These are phyloP conservation scores for Alternaria infectoria DNA, from an alignment of 2,329 filamentous ascomycete species.

Conservation along the genomic window DNA sequence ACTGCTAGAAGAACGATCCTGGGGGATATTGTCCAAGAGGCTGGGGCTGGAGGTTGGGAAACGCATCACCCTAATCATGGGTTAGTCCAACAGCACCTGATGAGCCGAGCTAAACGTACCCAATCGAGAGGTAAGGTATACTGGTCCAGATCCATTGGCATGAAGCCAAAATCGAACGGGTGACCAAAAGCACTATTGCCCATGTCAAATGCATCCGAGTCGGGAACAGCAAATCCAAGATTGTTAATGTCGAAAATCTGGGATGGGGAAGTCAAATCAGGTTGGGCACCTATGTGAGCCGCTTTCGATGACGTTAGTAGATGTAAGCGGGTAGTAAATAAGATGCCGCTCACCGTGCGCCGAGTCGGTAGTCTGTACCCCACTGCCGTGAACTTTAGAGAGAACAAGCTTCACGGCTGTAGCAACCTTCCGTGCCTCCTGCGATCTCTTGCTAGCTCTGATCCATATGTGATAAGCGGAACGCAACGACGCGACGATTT, in stretches of 20 bases:
- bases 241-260: slow-evolving; percentile 26
- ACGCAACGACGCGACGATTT: slow-evolving; percentile 31
- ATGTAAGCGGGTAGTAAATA: too few species aligned
- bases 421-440: slow-evolving; percentile 39
- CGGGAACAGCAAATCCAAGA: background rate
- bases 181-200: slow-evolving; percentile 12
- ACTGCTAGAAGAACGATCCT: background rate
- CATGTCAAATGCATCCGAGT: slow-evolving; percentile 3
- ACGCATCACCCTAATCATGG: slow-evolving; percentile 15
- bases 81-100: background rate
- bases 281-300: background rate
- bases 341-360: slow-evolving; percentile 13
- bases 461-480: slow-evolving; percentile 34
- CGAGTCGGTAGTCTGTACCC: background rate
- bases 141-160: slow-evolving; percentile 31
- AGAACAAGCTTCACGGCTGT: slow-evolving; percentile 38
- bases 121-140: slow-evolving; percentile 29
- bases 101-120: slow-evolving; percentile 16
- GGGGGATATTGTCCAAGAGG: slow-evolving; percentile 10
- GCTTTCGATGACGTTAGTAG: slow-evolving; percentile 3
- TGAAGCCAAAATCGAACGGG: slow-evolving; percentile 24
- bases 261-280: slow-evolving; percentile 9
- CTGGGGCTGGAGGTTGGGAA: slow-evolving; percentile 14
- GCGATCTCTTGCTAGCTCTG: slow-evolving; percentile 31
- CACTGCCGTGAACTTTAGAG: slow-evolving; percentile 21